Percentiles rank a stretch among this genome's conserved stretches.
These are phyloP conservation scores for Trichoderma arundinaceum DNA, from an alignment of 2,329 filamentous ascomycete species.

Conservation along the genomic window DNA sequence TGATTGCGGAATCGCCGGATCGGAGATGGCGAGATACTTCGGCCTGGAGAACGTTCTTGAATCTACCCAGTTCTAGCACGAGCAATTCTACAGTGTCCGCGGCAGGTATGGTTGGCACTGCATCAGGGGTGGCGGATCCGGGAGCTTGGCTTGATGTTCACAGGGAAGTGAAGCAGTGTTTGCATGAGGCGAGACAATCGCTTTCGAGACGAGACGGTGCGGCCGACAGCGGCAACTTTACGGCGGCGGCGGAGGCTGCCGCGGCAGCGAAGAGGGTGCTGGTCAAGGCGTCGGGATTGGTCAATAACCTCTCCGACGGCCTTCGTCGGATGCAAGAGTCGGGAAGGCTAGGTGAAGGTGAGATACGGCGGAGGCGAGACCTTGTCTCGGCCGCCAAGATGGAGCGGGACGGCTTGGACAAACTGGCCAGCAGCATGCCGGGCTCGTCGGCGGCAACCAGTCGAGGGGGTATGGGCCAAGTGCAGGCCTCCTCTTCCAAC, in stretches of 20 bases:
- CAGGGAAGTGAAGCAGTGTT: slow-evolving; percentile 70
- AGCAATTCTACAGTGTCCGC: slow-evolving; percentile 56
- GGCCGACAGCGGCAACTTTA: slow-evolving; percentile 48
- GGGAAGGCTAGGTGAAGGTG: slow-evolving; percentile 70
- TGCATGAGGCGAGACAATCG: slow-evolving; percentile 68
- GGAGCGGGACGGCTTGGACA: slow-evolving; percentile 77
- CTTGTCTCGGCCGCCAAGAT: slow-evolving; percentile 71
- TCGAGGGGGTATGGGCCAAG: slow-evolving; percentile 54
- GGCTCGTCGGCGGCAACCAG: slow-evolving; percentile 37
- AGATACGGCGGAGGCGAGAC: slow-evolving; percentile 73
- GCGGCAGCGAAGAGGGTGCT: slow-evolving; percentile 77
- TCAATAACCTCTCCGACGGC: slow-evolving; percentile 69
- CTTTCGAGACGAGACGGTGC: slow-evolving; percentile 69
- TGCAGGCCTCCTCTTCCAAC: slow-evolving; percentile 56
- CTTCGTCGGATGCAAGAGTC: slow-evolving; percentile 62
- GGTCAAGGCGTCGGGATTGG: slow-evolving; percentile 68
- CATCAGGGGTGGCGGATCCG: slow-evolving; percentile 59
- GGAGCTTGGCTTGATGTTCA: slow-evolving; percentile 79
- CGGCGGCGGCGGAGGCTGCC: slow-evolving; percentile 63
- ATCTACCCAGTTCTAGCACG: slow-evolving; percentile 63
- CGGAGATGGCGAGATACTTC: slow-evolving; percentile 75
- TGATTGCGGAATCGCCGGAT: slow-evolving; percentile 75
- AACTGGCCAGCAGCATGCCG: slow-evolving; percentile 65
- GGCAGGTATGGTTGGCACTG: slow-evolving; percentile 50
- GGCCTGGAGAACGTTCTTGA: slow-evolving; percentile 75